These are phyloP conservation scores for Ulvella scutata DNA, from an alignment of 139 green algal species.

Conservation along the genomic window DNA sequence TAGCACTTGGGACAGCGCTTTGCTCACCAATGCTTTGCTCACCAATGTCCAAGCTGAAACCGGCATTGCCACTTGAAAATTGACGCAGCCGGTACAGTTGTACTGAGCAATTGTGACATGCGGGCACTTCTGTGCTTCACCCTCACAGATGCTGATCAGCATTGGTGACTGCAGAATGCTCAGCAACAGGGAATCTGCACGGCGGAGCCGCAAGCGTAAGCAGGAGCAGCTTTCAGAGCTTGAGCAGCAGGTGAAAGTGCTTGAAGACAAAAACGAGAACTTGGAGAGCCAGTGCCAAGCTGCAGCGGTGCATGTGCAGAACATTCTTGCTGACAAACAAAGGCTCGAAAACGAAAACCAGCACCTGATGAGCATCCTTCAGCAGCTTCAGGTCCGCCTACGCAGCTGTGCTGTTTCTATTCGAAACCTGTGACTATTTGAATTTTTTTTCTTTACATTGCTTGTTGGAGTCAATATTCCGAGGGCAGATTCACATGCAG, in stretches of 20 bases:
- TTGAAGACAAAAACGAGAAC: neutral
- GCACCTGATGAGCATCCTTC: neutral
- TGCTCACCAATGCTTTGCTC: too few species aligned
- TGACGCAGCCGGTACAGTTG: neutral
- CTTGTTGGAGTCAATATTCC: too few species aligned
- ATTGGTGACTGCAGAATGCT: constrained; percentile 54
- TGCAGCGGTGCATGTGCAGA: neutral
- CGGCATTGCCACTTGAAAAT: too few species aligned
- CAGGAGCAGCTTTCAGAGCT: constrained; percentile 72
- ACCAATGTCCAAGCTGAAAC: too few species aligned
- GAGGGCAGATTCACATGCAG: too few species aligned
- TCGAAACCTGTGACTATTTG: too few species aligned
- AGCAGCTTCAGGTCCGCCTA: neutral
- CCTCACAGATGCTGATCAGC: too few species aligned
- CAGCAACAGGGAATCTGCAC: constrained; percentile 73
- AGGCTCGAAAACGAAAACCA: constrained; percentile 1
- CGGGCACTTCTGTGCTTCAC: neutral
- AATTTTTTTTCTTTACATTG: too few species aligned
- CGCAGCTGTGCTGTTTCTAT: too few species aligned
- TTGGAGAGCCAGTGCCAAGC: neutral
- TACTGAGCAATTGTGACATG: neutral
- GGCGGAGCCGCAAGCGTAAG: constrained; percentile 60
- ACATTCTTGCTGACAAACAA: neutral
- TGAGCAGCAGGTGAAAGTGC: constrained; percentile 36
- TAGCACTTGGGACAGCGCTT: too few species aligned